phyloP scores from a whole-genome alignment of 2,329 filamentous ascomycete genomes.

The Ciborinia camelliae region DNA sequence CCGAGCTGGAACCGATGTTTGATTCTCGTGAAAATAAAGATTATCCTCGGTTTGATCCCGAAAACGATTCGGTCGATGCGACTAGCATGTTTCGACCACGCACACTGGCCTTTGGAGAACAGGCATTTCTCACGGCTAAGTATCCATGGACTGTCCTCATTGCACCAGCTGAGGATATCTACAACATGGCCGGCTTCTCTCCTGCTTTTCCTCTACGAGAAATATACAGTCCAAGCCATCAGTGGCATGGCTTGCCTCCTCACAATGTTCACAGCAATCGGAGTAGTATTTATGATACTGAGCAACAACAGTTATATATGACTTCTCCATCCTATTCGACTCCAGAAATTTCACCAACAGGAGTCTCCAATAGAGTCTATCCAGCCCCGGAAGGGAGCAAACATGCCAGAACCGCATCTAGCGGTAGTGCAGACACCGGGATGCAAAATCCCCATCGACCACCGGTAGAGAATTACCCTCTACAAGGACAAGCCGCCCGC shows the following conservation, averaged over 20 bases:
- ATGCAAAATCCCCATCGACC: background rate
- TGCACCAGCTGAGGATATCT: background rate
- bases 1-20: background rate
- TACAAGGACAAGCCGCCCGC: too few relatives aligned
- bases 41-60: background rate
- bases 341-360: background rate
- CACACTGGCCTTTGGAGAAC: background rate
- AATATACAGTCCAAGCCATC: background rate
- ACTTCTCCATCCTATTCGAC: background rate
- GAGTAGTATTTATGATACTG: background rate
- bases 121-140: background rate
- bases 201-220: background rate
- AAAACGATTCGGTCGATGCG: background rate
- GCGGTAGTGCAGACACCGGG: too few relatives aligned
- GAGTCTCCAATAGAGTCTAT: background rate
- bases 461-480: too few relatives aligned
- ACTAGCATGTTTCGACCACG: background rate
- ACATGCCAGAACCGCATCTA: background rate
- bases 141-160: conserved; percentile 1
- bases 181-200: background rate
- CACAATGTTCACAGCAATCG: background rate
- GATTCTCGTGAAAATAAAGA: background rate
- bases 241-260: background rate
- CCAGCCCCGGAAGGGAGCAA: background rate
- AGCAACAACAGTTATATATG: background rate